A percentile compares a stretch with the other conserved stretches of the same genome.
phyloP scores from a whole-genome alignment of 305 asterid species.

The Fraxinus platypoda region DNA sequence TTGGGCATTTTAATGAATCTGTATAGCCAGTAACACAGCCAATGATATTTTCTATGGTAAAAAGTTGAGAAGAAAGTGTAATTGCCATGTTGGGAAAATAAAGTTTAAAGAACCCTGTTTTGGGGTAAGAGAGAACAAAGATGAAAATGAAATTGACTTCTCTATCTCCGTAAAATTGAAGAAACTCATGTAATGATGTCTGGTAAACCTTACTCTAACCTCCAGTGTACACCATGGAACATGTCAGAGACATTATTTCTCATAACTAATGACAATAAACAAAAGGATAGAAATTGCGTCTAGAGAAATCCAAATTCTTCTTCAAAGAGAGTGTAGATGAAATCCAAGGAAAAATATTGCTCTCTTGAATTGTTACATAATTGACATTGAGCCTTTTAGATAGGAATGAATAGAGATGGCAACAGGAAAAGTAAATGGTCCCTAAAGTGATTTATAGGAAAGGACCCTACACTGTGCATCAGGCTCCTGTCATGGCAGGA shows the following conservation, averaged over 20 bases:
- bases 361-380: neutral
- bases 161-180: neutral
- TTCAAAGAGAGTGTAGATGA: neutral
- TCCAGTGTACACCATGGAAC: neutral
- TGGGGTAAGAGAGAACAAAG: neutral
- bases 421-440: neutral
- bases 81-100: neutral
- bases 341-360: neutral
- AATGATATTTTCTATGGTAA: neutral
- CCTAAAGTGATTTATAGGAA: neutral
- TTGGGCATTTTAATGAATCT: neutral
- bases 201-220: neutral
- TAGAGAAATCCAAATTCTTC: neutral
- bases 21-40: neutral
- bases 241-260: neutral
- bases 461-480: neutral
- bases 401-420: neutral
- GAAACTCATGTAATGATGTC: too few species aligned
- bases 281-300: neutral
- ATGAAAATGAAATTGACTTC: neutral
- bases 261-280: neutral
- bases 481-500: neutral
- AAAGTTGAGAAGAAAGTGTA: neutral
- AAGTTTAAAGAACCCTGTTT: neutral
- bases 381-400: neutral